Percentiles rank a stretch among this genome's conserved stretches.
phyloP scores from a whole-genome alignment of 2,329 filamentous ascomycete genomes.

The Aspergillus pseudoglaucus region DNA sequence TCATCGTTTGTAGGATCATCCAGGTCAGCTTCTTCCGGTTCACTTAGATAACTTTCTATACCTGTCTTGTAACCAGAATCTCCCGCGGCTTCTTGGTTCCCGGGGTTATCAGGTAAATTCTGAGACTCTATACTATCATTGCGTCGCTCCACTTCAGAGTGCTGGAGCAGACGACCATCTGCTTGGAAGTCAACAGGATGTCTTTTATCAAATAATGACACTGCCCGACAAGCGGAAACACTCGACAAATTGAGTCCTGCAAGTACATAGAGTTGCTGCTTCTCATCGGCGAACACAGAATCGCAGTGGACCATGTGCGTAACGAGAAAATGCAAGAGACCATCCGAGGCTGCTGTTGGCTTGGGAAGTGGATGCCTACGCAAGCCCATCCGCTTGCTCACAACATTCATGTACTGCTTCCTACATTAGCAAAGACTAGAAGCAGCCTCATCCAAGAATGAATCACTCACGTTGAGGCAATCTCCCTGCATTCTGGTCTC shows the following conservation, averaged over 20 bases:
- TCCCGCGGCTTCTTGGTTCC: conserved; percentile 2
- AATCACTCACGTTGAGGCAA: conserved; percentile 5
- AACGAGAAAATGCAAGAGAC: conserved; percentile 9
- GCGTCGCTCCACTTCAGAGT: conserved; percentile 1
- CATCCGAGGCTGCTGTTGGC: conserved; percentile 7
- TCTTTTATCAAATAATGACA: conserved; percentile 14
- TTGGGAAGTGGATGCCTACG: conserved; percentile 6
- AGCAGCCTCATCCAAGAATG: background rate
- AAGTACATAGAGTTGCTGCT: conserved; percentile 9
- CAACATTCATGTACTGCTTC: conserved; percentile 11
- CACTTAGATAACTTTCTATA: background rate
- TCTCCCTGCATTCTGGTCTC: conserved; percentile 3
- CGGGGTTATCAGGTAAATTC: background rate
- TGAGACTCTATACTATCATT: conserved; percentile 1
- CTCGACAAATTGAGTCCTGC: conserved; percentile 10
- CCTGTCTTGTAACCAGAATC: conserved; percentile 2
- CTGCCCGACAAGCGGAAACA: conserved; percentile 10
- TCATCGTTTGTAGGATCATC: conserved; percentile 3
- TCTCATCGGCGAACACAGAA: conserved; percentile 12
- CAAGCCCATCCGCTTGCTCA: conserved; percentile 9
- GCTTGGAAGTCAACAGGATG: conserved; percentile 2
- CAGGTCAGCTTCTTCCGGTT: conserved; percentile 1
- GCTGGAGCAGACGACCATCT: background rate
- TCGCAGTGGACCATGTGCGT: conserved; percentile 7
- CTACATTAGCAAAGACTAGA: background rate